Conservation (phyloP, 768 basidiomycete genomes). For the Pleurotus ostreatus region DNA sequence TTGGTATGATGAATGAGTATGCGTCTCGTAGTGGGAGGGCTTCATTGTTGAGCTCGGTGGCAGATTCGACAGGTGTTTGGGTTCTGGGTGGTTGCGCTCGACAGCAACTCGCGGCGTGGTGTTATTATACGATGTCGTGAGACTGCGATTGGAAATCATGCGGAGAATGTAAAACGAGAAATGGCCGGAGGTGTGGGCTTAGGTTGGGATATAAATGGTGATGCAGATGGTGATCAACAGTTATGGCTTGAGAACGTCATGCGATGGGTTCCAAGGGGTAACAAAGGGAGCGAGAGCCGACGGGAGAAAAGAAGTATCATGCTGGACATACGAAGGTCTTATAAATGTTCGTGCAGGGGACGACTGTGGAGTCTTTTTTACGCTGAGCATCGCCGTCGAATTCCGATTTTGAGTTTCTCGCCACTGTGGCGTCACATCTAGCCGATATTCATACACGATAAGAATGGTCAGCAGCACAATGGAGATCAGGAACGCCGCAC, state of each 20-base stretch:
- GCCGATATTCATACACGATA: slow-evolving; percentile 1
- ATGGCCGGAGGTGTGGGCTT: slow-evolving; percentile 20
- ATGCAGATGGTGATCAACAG: background rate
- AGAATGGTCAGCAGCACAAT: slow-evolving; percentile 9
- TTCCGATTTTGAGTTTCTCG: slow-evolving; percentile 4
- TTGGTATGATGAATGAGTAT: background rate
- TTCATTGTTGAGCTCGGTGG: background rate
- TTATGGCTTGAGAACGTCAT: background rate
- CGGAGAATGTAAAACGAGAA: slow-evolving; percentile 15
- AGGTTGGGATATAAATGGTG: background rate
- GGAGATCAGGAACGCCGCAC: slow-evolving; percentile 8
- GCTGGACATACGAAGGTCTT: background rate
- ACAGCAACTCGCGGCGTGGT: background rate
- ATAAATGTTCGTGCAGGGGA: slow-evolving; percentile 1
- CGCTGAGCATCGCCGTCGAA: background rate
- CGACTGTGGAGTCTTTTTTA: slow-evolving; percentile 1
- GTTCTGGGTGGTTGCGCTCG: background rate
- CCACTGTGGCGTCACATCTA: slow-evolving; percentile 8
- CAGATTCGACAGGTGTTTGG: background rate
- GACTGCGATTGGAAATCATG: slow-evolving; percentile 6
- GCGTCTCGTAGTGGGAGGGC: background rate
- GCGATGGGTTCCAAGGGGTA: slow-evolving; percentile 1
- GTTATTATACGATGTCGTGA: background rate
- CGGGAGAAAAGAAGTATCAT: slow-evolving; percentile 4
- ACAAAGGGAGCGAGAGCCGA: background rate